A percentile compares a stretch with the other conserved stretches of the same genome.
phyloP scores from a whole-genome alignment of 106 monocot genomes.

The Gastrodia elata region DNA sequence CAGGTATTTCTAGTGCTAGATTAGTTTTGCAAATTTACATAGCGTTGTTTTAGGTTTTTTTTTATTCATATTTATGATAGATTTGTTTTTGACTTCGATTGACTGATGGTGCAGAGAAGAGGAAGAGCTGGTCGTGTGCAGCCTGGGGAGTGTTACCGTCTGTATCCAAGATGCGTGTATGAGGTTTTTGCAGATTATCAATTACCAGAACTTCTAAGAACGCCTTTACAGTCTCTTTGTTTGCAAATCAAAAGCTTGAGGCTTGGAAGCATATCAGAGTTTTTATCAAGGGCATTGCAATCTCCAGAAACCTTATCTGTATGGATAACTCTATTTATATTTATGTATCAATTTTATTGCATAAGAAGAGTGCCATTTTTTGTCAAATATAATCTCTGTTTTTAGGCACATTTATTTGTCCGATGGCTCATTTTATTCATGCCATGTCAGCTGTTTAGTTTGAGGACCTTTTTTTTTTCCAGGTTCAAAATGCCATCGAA shows the following conservation, averaged over 20 bases:
- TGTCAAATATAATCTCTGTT: neutral
- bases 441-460: neutral
- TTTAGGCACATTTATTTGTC: neutral
- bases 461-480: conserved; percentile 13
- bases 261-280: conserved; percentile 92
- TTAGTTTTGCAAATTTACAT: neutral
- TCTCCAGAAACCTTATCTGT: conserved; percentile 92
- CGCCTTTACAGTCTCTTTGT: conserved; percentile 96
- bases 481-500: conserved; percentile 99
- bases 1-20: conserved; percentile 37
- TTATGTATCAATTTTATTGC: neutral
- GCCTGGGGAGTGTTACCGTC: conserved; percentile 93
- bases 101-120: conserved; percentile 55
- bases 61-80: neutral
- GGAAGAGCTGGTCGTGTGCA: conserved; percentile 98
- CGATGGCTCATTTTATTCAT: neutral
- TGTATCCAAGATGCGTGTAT: conserved; percentile 93
- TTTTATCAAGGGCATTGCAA: conserved; percentile 87
- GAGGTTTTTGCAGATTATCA: conserved; percentile 90
- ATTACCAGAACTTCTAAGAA: conserved; percentile 89
- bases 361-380: neutral
- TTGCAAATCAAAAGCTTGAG: conserved; percentile 92
- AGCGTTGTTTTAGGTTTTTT: neutral
- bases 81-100: neutral
- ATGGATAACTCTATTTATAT: conserved; percentile 6